Evolutionary conservation across 371 early-diverging fungal genomes (phyloP), one percentile per base, ranked within the genome.

Genomic region (Syncephalastrum sp.): DNA sequence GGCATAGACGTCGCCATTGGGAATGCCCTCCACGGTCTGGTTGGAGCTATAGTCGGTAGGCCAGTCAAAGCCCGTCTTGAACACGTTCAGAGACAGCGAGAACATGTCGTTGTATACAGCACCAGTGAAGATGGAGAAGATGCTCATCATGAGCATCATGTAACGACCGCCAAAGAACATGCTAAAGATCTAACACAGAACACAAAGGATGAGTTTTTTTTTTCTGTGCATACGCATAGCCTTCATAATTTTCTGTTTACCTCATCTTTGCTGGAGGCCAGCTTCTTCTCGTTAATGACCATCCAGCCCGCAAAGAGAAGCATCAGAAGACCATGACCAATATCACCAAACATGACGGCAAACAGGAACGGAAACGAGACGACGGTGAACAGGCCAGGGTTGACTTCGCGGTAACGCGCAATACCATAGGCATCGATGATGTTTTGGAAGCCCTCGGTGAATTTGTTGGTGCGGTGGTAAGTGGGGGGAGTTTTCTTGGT

Each of bases 301-400:
- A 98, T 73, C 64, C 89, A 93, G 2, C 88, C 69, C 4, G 90
- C 95, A 55, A 83, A 68, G 19, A 91, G 64, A 7, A 94, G 69
- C 75, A 98, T 84, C 50, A 99, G 61, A 53, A 95, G 67, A 15
- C 99, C 99, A 67, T 99, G 99, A 25, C 99, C 99, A 46, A 99
- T 84, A 81, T 99, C 99, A 59, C 99, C 99, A 87, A 99, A 99
- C 99, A 99, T 99, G 57, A 98, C 90, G 42, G 99, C 99, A 81
- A 99, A 99, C 55, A 99, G 70, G 77, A 99, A 99, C 16, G 99
- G 99, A 86, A 99, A 99, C 1, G 98, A 95, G 46, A 99, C 93
- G 24, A 95, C 75, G 0, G 97, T 96, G 68, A 99, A 99, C 42
- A 99, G 85, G 33, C 97, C 99, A 33, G 99, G 99, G 74, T 99